Evolutionary conservation across 2,329 filamentous ascomycete species (phyloP), one percentile per base, ranked within the genome.

Genomic region (Colletotrichum simmondsii): DNA sequence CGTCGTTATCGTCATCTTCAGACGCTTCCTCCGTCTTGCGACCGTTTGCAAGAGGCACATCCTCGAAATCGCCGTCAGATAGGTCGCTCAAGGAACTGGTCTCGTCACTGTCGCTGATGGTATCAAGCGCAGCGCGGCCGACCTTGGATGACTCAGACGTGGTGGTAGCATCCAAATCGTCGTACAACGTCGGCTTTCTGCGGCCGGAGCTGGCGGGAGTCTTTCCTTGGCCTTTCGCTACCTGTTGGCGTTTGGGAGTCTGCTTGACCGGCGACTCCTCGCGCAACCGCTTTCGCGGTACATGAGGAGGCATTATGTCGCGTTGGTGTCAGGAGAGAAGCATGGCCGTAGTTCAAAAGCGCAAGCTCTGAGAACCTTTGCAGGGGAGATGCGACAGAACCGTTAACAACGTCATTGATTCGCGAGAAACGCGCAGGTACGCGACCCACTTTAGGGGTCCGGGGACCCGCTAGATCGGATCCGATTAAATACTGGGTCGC

Each of bases 251-350:
- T 42, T 76, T 79, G 49, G 74, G 30, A 66, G 74, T 75, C 35
- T 75, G 73, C 75, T 76, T 74, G 57, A 74, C 76, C 26, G 78
- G 71, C n/a, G 74, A 75, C 75, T 83, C 78, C 61, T 79, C 35
- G 73, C 87, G 89, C 76, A 90, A 77, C 73, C 92, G 89, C 83
- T 95, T 95, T 76, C 91, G 90, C 61, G 91, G 87, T 19, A 94
- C 86, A 75, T 89, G 84, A 28, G 93, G 92, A 78, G 93, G 92
- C 92, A 95, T 95, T 53, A 61, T 81, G 65, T 62, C 49, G 30
- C 28, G 60, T 56, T 49, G 6, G 30, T 61, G 68, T 42, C 49
- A 61, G 49, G 56, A 54, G 24, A 7, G 12, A 12, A 32, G 22
- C 46, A 22, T 57, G 35, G 2, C 22, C 54, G 57, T 74, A 42